Evolutionary conservation across 2,329 filamentous ascomycete species (phyloP).

Genomic region (Rutstroemia sp.): DNA sequence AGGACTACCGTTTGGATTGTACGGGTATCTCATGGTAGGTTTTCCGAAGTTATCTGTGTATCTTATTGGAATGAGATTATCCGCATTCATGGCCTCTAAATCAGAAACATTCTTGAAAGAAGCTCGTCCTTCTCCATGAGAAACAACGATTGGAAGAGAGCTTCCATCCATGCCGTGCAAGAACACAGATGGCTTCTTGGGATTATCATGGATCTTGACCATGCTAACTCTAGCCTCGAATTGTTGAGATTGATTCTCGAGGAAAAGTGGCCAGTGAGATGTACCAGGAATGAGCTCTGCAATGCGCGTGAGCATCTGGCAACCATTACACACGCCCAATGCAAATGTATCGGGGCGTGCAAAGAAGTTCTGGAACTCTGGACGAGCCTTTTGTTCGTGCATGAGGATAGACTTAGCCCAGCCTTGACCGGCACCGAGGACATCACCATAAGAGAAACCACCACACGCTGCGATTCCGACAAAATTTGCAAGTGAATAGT

Average conservation of each 20-base stretch:
- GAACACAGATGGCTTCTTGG: constrained; percentile 65
- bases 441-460: constrained; percentile 86
- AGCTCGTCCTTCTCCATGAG: constrained; percentile 87
- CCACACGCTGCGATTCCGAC: constrained; percentile 89
- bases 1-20: constrained; percentile 72
- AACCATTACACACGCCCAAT: constrained; percentile 94
- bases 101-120: constrained; percentile 51
- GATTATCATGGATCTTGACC: constrained; percentile 67
- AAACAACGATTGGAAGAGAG: constrained; percentile 75
- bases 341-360: constrained; percentile 82
- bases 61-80: constrained; percentile 67
- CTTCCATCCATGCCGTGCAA: constrained; percentile 81
- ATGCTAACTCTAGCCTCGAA: constrained; percentile 86
- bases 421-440: constrained; percentile 88
- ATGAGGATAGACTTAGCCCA: constrained; percentile 93
- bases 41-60: constrained; percentile 78
- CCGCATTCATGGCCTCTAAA: constrained; percentile 48
- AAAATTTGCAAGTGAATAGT: constrained; percentile 69
- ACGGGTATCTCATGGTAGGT: constrained; percentile 77
- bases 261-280: constrained; percentile 75
- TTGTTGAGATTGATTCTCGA: constrained; percentile 76
- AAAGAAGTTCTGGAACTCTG: constrained; percentile 81
- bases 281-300: constrained; percentile 84
- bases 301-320: constrained; percentile 83
- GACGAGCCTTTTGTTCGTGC: constrained; percentile 63